Base-by-base conservation (phyloP, 2,329 filamentous ascomycete species). In the Chaetomium strumarium region DNA sequence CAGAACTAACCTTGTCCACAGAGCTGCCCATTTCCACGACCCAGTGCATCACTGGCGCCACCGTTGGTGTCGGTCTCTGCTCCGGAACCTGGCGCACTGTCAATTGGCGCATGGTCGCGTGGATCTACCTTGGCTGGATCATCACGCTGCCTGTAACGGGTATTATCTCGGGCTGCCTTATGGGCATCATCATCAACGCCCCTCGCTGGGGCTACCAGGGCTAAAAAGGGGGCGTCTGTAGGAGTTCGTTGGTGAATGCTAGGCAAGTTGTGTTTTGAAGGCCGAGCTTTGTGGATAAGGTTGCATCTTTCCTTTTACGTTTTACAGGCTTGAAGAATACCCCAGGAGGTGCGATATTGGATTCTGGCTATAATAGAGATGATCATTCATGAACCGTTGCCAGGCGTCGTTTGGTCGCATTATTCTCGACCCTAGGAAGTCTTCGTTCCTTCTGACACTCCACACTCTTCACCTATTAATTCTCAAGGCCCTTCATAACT, bases 21-120 rank as follows among this genome's bases (percentile, higher is more conserved):
- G 72, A 76, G 49, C 75, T 85, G 2, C 82, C 82, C 2, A 75
- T 85, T 31, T 84, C 80, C 2, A 85, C 82, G 1, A 83, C 81
- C 0, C 81, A 84, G 69, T 85, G 81, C 65, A 82, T 83, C 60
- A 80, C 76, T 39, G 80, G 80, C 43, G 76, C 80, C 39, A 83
- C 79, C 17, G 80, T 84, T 42, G 80, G 80, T 55, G 80, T 84
- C 46, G 81, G 79, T 53, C 74, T 84, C 16, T 82, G 79, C 68
- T 80, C 78, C 43, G 80, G 80, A 24, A 75, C 75, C 42, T 76
- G 74, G 71, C 72, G 75, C 44, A 75, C 79, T 29, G 79, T 84
- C 61, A 84, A 84, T 70, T 84, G 78, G 77, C 75, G 79, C 55
- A 80, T 81, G 73, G 76, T 83, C 5, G 74, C 69, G 6, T 80